A percentile compares a stretch with the other conserved stretches of the same genome.
phyloP scores from a whole-genome alignment of 148 eudicot species.

The Cornus controversa region DNA sequence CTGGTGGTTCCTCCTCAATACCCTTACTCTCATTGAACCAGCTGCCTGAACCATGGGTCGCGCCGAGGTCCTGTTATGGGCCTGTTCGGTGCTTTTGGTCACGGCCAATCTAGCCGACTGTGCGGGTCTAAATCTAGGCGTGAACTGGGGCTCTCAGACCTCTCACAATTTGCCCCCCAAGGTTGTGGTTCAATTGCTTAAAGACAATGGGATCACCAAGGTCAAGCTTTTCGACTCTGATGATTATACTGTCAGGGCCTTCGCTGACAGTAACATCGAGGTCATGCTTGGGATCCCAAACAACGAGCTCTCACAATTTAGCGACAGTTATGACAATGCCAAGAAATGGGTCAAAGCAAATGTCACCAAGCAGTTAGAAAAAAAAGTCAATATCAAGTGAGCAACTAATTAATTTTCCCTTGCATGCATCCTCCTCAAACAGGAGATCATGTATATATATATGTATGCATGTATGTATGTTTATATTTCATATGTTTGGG shows the following conservation, averaged over 20 bases:
- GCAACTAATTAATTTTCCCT: not conserved
- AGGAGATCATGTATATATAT: no score
- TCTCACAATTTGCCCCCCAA: slow-evolving; percentile 48
- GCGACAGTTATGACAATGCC: slow-evolving; percentile 37
- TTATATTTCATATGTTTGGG: not conserved
- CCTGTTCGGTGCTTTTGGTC: slow-evolving; percentile 16
- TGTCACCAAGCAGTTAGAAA: slow-evolving; percentile 42
- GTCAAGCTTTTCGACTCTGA: slow-evolving; percentile 81
- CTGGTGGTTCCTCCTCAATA: not conserved
- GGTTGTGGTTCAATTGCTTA: slow-evolving; percentile 55
- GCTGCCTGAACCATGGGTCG: slow-evolving; percentile 40
- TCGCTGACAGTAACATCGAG: slow-evolving; percentile 65
- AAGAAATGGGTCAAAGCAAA: slow-evolving; percentile 72
- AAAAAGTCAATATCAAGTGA: slow-evolving; percentile 72
- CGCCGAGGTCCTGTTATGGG: slow-evolving; percentile 33
- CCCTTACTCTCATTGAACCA: not conserved
- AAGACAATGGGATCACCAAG: slow-evolving; percentile 63
- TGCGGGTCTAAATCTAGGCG: slow-evolving; percentile 36
- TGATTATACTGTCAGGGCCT: slow-evolving; percentile 39
- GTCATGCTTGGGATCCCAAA: slow-evolving; percentile 91
- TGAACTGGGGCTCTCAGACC: slow-evolving; percentile 80
- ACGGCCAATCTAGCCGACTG: not conserved
- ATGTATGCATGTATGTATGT: no score
- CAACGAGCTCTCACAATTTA: slow-evolving; percentile 36
- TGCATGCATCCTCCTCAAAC: no score